phyloP scores from a whole-genome alignment of 2,329 filamentous ascomycete species.

The Beauveria australis region DNA sequence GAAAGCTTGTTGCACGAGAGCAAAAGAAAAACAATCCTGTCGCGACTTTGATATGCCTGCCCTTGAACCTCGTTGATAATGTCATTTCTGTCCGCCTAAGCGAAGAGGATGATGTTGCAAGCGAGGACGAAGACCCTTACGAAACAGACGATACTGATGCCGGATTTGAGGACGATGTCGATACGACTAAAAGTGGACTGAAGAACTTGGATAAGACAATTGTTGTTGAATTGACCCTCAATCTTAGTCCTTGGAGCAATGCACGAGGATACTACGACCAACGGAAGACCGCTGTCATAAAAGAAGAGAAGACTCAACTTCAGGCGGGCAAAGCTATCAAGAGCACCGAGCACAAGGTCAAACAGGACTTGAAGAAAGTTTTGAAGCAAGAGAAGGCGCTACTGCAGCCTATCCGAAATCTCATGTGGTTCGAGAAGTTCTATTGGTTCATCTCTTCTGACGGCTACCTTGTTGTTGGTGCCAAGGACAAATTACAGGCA shows the following conservation, averaged over 20 bases:
- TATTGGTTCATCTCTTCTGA: conserved; percentile 92
- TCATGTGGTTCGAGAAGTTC: conserved; percentile 97
- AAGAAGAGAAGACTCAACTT: conserved; percentile 77
- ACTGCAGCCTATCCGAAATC: conserved; percentile 71
- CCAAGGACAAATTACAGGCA: conserved; percentile 80
- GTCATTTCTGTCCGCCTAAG: conserved; percentile 71
- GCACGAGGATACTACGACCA: conserved; percentile 89
- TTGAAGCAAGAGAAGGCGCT: conserved; percentile 89
- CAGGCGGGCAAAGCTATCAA: conserved; percentile 79
- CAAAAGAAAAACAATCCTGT: conserved; percentile 75
- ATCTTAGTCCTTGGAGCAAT: conserved; percentile 77
- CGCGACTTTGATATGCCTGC: conserved; percentile 76
- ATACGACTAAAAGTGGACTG: conserved; percentile 22
- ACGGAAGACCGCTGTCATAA: conserved; percentile 72
- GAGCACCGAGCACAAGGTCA: conserved; percentile 82
- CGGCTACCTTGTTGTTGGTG: conserved; percentile 84
- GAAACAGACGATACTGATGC: conserved; percentile 60
- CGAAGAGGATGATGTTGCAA: conserved; percentile 58
- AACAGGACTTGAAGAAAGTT: conserved; percentile 74
- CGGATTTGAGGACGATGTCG: conserved; percentile 23
- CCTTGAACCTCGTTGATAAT: conserved; percentile 85
- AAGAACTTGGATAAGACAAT: conserved; percentile 44
- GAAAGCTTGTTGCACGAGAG: conserved; percentile 78
- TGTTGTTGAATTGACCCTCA: conserved; percentile 76
- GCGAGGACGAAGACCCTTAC: conserved; percentile 49